Percentiles rank a stretch among this genome's conserved stretches.
These are phyloP conservation scores for Histomonas meleagridis DNA, from an alignment of 208 protist genomes.

Conservation along the genomic window DNA sequence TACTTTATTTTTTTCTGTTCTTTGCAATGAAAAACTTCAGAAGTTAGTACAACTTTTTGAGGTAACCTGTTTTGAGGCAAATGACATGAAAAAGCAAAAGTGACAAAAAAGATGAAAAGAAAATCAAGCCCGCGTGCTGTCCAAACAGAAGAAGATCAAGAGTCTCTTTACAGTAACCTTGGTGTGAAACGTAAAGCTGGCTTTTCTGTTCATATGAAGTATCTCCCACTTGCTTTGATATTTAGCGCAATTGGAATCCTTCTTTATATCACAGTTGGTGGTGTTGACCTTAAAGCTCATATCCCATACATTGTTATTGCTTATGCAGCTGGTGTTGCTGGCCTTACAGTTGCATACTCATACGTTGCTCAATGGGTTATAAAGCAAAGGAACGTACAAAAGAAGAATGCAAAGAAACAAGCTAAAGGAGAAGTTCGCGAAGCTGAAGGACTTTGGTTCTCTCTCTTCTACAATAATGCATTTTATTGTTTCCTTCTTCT, in stretches of 20 bases:
- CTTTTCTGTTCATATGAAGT: not conserved
- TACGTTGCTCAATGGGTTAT: not conserved
- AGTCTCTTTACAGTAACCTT: too few relatives aligned
- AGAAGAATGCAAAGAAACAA: too few relatives aligned
- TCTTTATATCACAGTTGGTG: not conserved
- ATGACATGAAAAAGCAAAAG: too few relatives aligned
- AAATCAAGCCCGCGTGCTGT: too few relatives aligned
- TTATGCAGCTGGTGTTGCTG: not conserved
- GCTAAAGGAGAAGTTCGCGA: not conserved
- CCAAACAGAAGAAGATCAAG: too few relatives aligned
- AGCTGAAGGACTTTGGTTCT: not conserved
- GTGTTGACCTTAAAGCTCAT: not conserved
- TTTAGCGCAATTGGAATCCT: not conserved
- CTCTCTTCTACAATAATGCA: conserved; percentile 5
- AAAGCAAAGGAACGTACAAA: not conserved
- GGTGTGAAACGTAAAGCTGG: too few relatives aligned
- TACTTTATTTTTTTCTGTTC: too few relatives aligned
- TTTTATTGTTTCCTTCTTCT: not conserved
- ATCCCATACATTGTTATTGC: not conserved
- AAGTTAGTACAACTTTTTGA: too few relatives aligned
- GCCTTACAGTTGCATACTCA: not conserved
- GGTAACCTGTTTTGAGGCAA: too few relatives aligned
- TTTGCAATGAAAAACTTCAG: too few relatives aligned
- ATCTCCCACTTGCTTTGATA: not conserved
- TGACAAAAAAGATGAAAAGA: too few relatives aligned